phyloP scores from a whole-genome alignment of 1,284 basidiomycete genomes.

The Ceratobasidium sp. region DNA sequence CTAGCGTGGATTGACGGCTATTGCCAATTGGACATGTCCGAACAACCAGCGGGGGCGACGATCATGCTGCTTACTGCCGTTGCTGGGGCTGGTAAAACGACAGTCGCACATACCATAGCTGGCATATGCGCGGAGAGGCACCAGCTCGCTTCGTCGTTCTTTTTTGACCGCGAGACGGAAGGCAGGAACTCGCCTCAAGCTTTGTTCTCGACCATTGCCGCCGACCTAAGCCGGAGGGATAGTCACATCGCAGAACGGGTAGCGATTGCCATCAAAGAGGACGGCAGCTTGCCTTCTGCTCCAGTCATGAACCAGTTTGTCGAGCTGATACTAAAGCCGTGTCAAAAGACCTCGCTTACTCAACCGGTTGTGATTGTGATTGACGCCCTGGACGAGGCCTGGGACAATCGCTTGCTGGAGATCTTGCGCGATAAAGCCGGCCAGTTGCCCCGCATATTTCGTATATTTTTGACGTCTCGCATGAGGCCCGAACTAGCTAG shows the following conservation, averaged over 20 bases:
- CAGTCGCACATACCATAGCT: conserved; percentile 18
- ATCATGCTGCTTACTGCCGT: conserved; percentile 38
- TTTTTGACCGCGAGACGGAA: neutral
- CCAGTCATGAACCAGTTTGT: neutral
- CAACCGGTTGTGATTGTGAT: conserved; percentile 4
- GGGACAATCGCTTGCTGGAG: neutral
- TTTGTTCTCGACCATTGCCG: neutral
- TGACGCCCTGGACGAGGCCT: conserved; percentile 14
- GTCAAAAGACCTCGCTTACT: neutral
- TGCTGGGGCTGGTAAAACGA: conserved; percentile 42
- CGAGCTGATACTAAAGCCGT: conserved; percentile 4
- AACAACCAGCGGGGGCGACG: neutral
- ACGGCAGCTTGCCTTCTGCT: neutral
- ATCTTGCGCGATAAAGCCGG: neutral
- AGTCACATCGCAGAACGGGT: neutral
- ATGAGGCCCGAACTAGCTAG: neutral
- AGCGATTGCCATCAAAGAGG: neutral
- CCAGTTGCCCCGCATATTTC: neutral
- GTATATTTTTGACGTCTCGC: conserved; percentile 8
- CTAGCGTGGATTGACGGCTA: neutral
- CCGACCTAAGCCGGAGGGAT: neutral
- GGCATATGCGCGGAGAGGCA: neutral
- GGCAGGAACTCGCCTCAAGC: neutral
- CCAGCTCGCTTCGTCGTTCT: conserved; percentile 39
- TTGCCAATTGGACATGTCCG: neutral